phyloP scores from a whole-genome alignment of 371 early-diverging fungal species.

The Mortierella sp. region DNA sequence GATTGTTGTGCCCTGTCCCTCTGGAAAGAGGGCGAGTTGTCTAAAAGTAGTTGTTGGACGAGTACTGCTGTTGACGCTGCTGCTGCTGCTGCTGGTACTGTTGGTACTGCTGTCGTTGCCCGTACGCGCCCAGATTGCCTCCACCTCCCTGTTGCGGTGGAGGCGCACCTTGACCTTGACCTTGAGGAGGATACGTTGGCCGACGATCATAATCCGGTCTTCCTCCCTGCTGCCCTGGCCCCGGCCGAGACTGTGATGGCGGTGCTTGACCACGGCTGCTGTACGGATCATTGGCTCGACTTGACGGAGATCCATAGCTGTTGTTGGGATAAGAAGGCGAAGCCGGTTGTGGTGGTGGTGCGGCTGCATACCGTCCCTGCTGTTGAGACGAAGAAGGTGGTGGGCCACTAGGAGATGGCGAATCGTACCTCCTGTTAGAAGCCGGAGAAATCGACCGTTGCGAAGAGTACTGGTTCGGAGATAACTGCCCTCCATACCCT shows the following conservation, averaged over 20 bases:
- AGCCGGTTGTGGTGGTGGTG: slow-evolving; percentile 9
- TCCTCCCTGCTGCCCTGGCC: slow-evolving; percentile 24
- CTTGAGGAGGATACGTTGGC: slow-evolving; percentile 30
- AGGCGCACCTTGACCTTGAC: not conserved
- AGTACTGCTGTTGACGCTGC: not conserved
- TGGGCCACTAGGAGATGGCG: slow-evolving; percentile 29
- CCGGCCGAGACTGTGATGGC: not conserved
- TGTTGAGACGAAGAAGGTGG: not conserved
- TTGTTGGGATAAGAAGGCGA: slow-evolving; percentile 29
- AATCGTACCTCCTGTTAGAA: slow-evolving; percentile 37
- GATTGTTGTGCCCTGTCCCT: no score
- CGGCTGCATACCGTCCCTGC: slow-evolving; percentile 22
- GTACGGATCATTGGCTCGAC: slow-evolving; percentile 21
- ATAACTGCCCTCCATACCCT: slow-evolving; percentile 20
- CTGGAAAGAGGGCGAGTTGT: not conserved
- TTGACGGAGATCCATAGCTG: slow-evolving; percentile 17
- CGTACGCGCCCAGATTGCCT: slow-evolving; percentile 36
- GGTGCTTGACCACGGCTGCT: slow-evolving; percentile 18
- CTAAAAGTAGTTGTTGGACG: slow-evolving; percentile 8
- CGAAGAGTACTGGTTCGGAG: slow-evolving; percentile 25
- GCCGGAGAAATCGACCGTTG: slow-evolving; percentile 33
- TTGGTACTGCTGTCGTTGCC: slow-evolving; percentile 21
- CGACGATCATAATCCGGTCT: slow-evolving; percentile 42
- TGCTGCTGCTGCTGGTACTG: not conserved
- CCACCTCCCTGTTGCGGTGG: slow-evolving; percentile 11